Evolutionary conservation across 2,329 filamentous ascomycete genomes (phyloP).

Genomic region (Colletotrichum simmondsii): DNA sequence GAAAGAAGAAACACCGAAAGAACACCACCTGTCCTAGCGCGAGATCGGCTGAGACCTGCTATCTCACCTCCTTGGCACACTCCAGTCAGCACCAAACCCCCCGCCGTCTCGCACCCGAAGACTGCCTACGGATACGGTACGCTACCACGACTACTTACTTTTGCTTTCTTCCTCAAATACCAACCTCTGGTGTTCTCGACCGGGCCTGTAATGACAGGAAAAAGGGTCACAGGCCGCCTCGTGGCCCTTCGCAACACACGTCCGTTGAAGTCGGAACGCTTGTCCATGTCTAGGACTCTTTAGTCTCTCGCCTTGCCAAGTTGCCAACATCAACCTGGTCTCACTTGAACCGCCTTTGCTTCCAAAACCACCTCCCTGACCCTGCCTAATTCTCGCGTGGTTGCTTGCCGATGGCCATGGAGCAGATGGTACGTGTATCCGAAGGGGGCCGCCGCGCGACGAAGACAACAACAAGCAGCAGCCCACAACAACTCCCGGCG

Average conservation of each 20-base stretch:
- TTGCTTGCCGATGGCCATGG: not conserved
- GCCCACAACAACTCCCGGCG: not conserved
- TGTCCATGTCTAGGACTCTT: too few species aligned
- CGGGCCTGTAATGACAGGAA: not conserved
- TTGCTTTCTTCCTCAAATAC: not conserved
- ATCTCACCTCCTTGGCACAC: constrained; percentile 24
- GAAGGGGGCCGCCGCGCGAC: not conserved
- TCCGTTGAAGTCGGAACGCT: not conserved
- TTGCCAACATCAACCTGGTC: not conserved
- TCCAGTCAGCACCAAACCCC: not conserved
- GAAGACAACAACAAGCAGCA: too few species aligned
- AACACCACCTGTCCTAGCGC: constrained; percentile 36
- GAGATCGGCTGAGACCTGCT: constrained; percentile 42
- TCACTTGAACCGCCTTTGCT: not conserved
- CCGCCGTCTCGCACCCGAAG: too few species aligned
- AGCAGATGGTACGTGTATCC: too few species aligned
- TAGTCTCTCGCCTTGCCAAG: not conserved
- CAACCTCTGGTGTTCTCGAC: not conserved
- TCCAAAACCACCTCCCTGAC: not conserved
- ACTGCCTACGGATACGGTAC: too few species aligned
- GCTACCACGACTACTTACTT: not conserved
- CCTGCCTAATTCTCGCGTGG: not conserved
- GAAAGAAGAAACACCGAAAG: not conserved
- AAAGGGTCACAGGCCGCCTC: not conserved
- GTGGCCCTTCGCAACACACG: not conserved